Base-by-base conservation (phyloP, 495 filamentous ascomycete species). In the Podospora pseudoanserina region DNA sequence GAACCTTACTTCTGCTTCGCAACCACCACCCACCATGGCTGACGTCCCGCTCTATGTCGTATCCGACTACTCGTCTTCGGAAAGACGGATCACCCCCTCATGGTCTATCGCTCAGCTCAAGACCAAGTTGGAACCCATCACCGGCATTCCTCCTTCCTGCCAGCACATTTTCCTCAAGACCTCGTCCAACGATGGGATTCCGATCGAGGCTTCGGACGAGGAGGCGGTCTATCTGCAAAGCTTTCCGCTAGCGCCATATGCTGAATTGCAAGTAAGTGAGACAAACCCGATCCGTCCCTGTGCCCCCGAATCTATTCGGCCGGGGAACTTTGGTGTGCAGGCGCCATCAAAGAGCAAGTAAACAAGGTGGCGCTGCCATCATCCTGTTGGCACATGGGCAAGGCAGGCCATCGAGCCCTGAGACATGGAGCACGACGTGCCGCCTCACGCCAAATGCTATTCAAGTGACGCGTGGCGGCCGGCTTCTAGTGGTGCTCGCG, bases 91-190 rank as follows among this genome's bases (percentile, higher is more conserved):
- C 77, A 93, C 91, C 9, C 94, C 94, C 3, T 91, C 94, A 72
- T 99, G 96, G 95, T 91, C 89, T 67, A 90, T 99, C 72, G 78
- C 86, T 34, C 90, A 93, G 73, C 84, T 97, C 65, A 98, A 96
- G 79, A 79, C 83, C 26, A 97, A 96, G 79, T 87, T 99, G 57
- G 94, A 97, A 76, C 91, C 94, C 68, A 87, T 99, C 80, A 99
- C 95, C 2, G 95, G 95, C 64, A 87, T 99, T 19, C 93, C 95
- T 2, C 91, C 93, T 13, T 84, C 85, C 11, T 87, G 86, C 67
- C 96, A 98, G 78, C 86, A 84, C 63, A 84, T 99, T 63, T 85
- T 78, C 58, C 80, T 93, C 75, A 89, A 86, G 72, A 80, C 87
- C 13, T 74, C 86, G 34, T 81, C 84, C 62, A 82, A 82, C 70